Base-by-base conservation (phyloP, 192 early-diverging fungal species). In the Backusella tarrabulga region DNA sequence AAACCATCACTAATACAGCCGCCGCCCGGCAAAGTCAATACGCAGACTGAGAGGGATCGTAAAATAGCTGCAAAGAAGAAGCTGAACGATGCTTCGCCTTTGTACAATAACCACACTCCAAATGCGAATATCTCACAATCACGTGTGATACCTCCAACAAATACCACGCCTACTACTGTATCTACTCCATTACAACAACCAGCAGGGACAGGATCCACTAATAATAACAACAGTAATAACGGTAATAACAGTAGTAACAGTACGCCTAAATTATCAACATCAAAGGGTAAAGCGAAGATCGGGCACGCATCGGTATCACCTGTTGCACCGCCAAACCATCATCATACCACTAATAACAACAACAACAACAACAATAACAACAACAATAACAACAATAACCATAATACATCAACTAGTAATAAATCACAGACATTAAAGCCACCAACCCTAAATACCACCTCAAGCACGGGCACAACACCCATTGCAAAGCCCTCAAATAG, bases 1-100 rank as follows among this genome's bases (percentile, higher is more conserved):
- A 34, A 68, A 7, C 26, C 41, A n/a, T 56, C 70, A 40, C 15
- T 77, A 34, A 71, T 77, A 23, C 76, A 44, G 14, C 76, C 76
- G 6, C 68, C 76, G 7, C 36, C 76, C n/a, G 68, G 68, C 41
- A 35, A 38, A 41, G 68, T 70, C 3, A 35, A 19, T 21, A 70
- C 68, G 9, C 56, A 63, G 9, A 41, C 68, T 7, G 68, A 70
- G 14, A n/a, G 68, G 12, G 68, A 70, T 41, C 36, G 68, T 41
- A 38, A 35, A 12, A 70, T 70, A 21, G 68, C 68, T 35, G 29
- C 67, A 68, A 68, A 68, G 26, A 63, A 63, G 23, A 63, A 63
- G 11, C 21, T 23, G 11, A 63, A 29, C 26, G 26, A 63, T 63
- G 26, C 56, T 4, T 63, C 56, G 29, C 56, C 56, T 26, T 63